Conservation (phyloP, 192 early-diverging fungal species). For the Radiomyces spectabilis region DNA sequence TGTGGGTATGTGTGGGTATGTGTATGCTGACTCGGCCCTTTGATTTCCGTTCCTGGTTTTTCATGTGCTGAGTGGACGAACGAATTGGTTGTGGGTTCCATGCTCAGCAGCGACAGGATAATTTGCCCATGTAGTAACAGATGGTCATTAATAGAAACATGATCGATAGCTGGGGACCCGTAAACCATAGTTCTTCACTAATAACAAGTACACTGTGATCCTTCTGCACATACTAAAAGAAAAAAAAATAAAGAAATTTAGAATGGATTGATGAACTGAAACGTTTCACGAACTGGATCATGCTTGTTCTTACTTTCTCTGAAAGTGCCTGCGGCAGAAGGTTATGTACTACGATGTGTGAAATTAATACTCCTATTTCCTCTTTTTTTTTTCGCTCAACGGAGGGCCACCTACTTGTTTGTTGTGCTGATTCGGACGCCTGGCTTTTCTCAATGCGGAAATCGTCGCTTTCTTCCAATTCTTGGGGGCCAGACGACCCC, state of each 20-base stretch:
- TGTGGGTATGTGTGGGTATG: too few relatives aligned
- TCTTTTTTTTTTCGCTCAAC: too few relatives aligned
- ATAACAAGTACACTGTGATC: constrained; percentile 17
- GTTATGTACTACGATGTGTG: too few relatives aligned
- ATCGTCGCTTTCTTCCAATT: too few relatives aligned
- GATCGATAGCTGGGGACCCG: constrained; percentile 21
- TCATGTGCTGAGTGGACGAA: neutral
- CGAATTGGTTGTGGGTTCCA: neutral
- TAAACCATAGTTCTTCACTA: constrained; percentile 27
- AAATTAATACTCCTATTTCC: too few relatives aligned
- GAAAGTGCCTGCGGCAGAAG: too few relatives aligned
- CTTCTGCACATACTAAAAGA: neutral
- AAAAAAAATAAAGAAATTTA: neutral
- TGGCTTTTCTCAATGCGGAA: too few relatives aligned
- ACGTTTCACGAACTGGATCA: neutral
- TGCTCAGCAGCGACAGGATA: constrained; percentile 16
- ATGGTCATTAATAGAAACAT: constrained; percentile 24
- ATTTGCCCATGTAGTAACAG: constrained; percentile 31
- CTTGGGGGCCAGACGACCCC: too few relatives aligned
- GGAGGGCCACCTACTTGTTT: too few relatives aligned
- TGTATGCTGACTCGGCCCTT: too few relatives aligned
- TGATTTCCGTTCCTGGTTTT: neutral
- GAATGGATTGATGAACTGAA: neutral
- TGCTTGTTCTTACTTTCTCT: too few relatives aligned
- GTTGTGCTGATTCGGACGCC: too few relatives aligned